Evolutionary conservation across 2,329 filamentous ascomycete species (phyloP).

Genomic region (Aureobasidium sp.): DNA sequence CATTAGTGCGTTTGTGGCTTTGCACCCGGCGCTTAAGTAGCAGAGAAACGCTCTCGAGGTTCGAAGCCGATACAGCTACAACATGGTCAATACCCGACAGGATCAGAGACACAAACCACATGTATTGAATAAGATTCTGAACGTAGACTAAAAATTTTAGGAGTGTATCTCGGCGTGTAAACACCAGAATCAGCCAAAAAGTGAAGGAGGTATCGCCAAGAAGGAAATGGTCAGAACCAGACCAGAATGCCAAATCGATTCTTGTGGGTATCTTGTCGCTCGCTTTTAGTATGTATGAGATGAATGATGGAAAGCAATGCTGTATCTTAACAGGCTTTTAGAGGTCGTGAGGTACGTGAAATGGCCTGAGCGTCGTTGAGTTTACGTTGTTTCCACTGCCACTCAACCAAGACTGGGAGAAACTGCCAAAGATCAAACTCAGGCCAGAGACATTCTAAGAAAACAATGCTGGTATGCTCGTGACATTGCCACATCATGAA

Average conservation of each 20-base stretch:
- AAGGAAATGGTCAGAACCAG: slow-evolving; percentile 1
- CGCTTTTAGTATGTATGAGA: slow-evolving; percentile 3
- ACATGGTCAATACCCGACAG: not conserved
- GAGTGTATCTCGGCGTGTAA: not conserved
- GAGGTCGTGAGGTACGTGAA: not conserved
- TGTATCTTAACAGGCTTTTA: slow-evolving; percentile 10
- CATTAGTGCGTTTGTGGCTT: slow-evolving; percentile 10
- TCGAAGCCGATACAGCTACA: not conserved
- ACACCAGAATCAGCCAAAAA: not conserved
- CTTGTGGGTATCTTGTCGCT: slow-evolving; percentile 11
- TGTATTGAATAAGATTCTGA: too few species aligned
- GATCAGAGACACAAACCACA: not conserved
- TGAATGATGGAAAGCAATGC: not conserved
- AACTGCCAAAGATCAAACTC: slow-evolving; percentile 94
- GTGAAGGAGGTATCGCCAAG: not conserved
- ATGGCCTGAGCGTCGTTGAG: slow-evolving; percentile 26
- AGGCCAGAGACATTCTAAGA: slow-evolving; percentile 87
- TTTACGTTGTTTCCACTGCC: slow-evolving; percentile 58
- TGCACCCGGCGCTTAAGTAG: slow-evolving; percentile 1
- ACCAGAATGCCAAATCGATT: slow-evolving; percentile 8
- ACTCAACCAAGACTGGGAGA: slow-evolving; percentile 84
- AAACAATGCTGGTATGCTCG: slow-evolving; percentile 84
- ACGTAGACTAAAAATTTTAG: not conserved
- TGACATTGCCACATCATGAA: slow-evolving; percentile 99
- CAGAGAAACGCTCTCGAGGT: too few species aligned